Base-by-base conservation (phyloP, 768 basidiomycete species). In the Boletus patriciae region DNA sequence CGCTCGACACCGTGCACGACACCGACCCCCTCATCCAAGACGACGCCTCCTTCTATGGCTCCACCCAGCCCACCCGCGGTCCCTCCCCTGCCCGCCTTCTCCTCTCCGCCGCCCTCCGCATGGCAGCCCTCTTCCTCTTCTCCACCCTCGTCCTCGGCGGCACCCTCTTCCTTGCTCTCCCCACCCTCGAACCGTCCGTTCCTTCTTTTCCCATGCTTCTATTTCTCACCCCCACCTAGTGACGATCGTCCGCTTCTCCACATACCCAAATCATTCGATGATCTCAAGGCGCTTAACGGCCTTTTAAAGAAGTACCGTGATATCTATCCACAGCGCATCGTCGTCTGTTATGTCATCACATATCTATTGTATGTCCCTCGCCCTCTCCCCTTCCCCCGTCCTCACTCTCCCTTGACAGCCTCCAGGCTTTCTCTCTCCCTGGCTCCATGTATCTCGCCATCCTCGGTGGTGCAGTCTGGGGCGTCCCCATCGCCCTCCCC, bases 391-490 rank as follows among this genome's bases (percentile, higher is more conserved):
- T 23, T 16, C 5, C 16, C 50, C 29, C 23, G 31, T 34, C n/a
- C 54, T 67, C 54, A 62, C 60, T 44, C 42, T 41, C 57, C 21
- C 50, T 21, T 25, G 12, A 21, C 67, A 96, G 94, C 74, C 79
- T 98, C 8, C 95, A 98, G 78, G 93, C 94, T 0, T 98, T 98
- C 74, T 95, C 94, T 8, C 81, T 98, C 15, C 95, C 96, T 0
- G 95, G 95, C 1, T 96, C 94, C 42, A 96, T 98, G 94, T 98
- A 98, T 69, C 83, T 98, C 46, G 94, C 94, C 51, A 97, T 98
- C 66, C 85, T 98, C 13, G 94, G 91, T 19, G 96, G 96, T 34
- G 96, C 96, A 1, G 90, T 97, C 4, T 98, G 94, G 87, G 95
- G 95, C 38, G 87, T 96, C 29, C 74, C 90, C 3, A 75, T 85